These are phyloP conservation scores for Arthrobotrys sphaeroides DNA, from an alignment of 2,329 filamentous ascomycete species.

Conservation along the genomic window DNA sequence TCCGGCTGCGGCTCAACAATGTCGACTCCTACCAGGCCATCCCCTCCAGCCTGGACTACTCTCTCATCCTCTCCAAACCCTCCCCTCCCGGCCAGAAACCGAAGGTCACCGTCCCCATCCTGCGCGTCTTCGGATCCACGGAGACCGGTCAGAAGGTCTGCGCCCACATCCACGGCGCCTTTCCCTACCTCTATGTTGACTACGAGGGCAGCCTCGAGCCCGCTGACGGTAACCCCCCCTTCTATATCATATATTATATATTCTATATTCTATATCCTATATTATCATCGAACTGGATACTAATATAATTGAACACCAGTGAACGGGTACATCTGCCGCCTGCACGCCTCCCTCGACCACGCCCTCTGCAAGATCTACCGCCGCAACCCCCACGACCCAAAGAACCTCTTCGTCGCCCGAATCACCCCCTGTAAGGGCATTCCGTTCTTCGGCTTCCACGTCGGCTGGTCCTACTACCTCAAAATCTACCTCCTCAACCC, in stretches of 20 bases:
- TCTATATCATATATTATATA: neutral
- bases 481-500: slow-evolving; percentile 97
- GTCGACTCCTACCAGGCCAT: slow-evolving; percentile 91
- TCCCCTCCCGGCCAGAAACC: slow-evolving; percentile 67
- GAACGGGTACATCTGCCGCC: slow-evolving; percentile 75
- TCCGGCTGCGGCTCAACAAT: slow-evolving; percentile 92
- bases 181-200: slow-evolving; percentile 94
- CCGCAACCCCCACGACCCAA: slow-evolving; percentile 74
- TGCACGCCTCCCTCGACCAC: slow-evolving; percentile 89
- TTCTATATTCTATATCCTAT: neutral
- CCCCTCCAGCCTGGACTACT: slow-evolving; percentile 68
- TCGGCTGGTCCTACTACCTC: slow-evolving; percentile 88
- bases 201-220: slow-evolving; percentile 76
- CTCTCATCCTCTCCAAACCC: slow-evolving; percentile 77
- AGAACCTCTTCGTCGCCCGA: slow-evolving; percentile 80
- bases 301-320: slow-evolving; percentile 65
- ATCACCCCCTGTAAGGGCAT: slow-evolving; percentile 92
- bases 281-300: slow-evolving; percentile 8
- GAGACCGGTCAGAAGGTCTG: slow-evolving; percentile 96
- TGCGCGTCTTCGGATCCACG: slow-evolving; percentile 90
- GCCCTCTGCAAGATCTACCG: slow-evolving; percentile 87
- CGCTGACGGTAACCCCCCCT: slow-evolving; percentile 71
- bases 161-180: slow-evolving; percentile 92
- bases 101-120: slow-evolving; percentile 79
- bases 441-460: slow-evolving; percentile 94